Evolutionary conservation across 2,329 filamentous ascomycete species (phyloP), one percentile per base, ranked within the genome.

Genomic region (Thermothelomyces thermophilus): DNA sequence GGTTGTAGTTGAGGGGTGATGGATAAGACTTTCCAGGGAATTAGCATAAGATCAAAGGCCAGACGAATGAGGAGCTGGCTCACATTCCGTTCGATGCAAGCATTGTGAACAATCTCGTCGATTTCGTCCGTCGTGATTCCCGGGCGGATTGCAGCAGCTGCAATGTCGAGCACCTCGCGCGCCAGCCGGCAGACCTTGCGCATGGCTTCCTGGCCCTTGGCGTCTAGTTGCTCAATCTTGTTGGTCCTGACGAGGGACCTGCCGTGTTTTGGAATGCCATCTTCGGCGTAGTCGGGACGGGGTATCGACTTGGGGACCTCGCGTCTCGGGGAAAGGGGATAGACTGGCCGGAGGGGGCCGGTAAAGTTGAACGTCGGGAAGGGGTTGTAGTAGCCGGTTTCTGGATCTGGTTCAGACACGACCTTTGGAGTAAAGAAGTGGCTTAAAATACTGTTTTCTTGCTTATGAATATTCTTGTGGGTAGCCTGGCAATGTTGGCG

Each of bases 71-170:
- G 6, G 13, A 16, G 16, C 16, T 16, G 13, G 19, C 86, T 71
- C 71, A 96, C 91, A 59, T 96, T 80, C 70, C 93, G 81, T 71
- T 96, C 91, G 58, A 97, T 73, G 65, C 89, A 96, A 45, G 91
- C 93, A 61, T 95, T 88, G 73, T 98, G 93, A 35, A 95, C 90
- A 55, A 97, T 75, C 69, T 94, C 86, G 64, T 98, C 93, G 52
- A 98, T 89, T 62, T 94, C 84, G 65, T 98, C 93, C 6, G 93
- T 97, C 6, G 91, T 96, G 30, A 97, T 85, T 42, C 93, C 93
- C n/a, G 93, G 91, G 64, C 83, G 85, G 40, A 86, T 72, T 45
- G 85, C 91, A 13, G 84, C 82, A 0, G 89, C 93, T 1, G 90
- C 89, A 63, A 95, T 86, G 68, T 98, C 93, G 55, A 98, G 73